These are phyloP conservation scores for Jaltomata sinuosa DNA, from an alignment of 257 asterid species.

Conservation along the genomic window DNA sequence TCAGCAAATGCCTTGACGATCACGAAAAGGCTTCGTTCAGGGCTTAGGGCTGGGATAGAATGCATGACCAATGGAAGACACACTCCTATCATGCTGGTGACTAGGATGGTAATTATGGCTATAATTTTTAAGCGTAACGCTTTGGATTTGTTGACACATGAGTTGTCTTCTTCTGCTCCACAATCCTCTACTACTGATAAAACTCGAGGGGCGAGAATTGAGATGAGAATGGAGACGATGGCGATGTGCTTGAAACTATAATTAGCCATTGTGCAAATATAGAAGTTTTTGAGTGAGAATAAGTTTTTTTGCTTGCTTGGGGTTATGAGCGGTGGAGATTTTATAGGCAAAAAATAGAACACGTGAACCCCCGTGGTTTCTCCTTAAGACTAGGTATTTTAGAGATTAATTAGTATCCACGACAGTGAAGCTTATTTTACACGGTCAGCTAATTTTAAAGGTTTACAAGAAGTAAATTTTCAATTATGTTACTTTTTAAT, in stretches of 20 bases:
- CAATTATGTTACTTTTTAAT: background rate
- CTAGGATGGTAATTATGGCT: too few relatives aligned
- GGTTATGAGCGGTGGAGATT: too few relatives aligned
- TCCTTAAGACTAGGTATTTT: too few relatives aligned
- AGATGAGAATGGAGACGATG: slow-evolving; percentile 6
- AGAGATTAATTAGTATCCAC: too few relatives aligned
- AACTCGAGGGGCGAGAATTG: slow-evolving; percentile 5
- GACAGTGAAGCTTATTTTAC: too few relatives aligned
- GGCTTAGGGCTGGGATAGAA: slow-evolving; percentile 40
- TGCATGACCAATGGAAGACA: slow-evolving; percentile 32
- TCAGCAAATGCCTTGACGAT: slow-evolving; percentile 47
- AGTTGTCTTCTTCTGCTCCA: too few relatives aligned
- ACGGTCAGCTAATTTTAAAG: too few relatives aligned
- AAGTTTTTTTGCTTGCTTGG: background rate
- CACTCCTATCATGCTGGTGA: slow-evolving; percentile 55
- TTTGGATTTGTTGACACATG: too few relatives aligned
- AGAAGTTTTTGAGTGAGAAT: background rate
- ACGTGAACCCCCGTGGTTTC: too few relatives aligned
- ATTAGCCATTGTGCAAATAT: background rate
- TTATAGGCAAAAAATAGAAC: too few relatives aligned
- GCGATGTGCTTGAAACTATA: background rate
- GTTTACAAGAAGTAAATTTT: background rate
- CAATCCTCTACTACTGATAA: too few relatives aligned
- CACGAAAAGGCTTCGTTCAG: slow-evolving; percentile 27
- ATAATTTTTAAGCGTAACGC: too few relatives aligned